A percentile compares a stretch with the other conserved stretches of the same genome.
These are phyloP conservation scores for Apostasia ramifera DNA, from an alignment of 106 monocot species.

Conservation along the genomic window DNA sequence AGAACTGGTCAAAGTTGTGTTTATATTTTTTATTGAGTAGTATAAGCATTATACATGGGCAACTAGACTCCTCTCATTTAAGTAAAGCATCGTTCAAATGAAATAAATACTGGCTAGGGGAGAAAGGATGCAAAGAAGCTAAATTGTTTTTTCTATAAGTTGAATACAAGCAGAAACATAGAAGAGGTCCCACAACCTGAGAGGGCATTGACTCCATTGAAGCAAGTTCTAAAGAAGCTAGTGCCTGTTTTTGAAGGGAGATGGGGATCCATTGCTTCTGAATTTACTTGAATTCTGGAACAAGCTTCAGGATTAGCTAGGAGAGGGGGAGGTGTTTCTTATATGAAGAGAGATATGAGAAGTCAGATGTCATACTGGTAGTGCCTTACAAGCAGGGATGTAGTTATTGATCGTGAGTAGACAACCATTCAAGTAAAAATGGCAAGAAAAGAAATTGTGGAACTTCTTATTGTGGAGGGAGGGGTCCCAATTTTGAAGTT, in stretches of 20 bases:
- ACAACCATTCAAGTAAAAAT: not conserved
- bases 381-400: slow-evolving; percentile 1
- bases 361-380: not conserved
- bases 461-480: too few species aligned
- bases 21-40: too few species aligned
- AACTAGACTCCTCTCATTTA: too few species aligned
- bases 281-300: not conserved
- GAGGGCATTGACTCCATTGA: slow-evolving; percentile 82
- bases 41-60: too few species aligned
- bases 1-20: too few species aligned
- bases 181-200: slow-evolving; percentile 37
- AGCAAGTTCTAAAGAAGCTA: slow-evolving; percentile 57
- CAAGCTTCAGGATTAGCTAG: not conserved
- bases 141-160: too few species aligned
- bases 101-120: too few species aligned
- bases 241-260: slow-evolving; percentile 37
- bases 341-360: not conserved
- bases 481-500: too few species aligned
- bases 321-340: not conserved
- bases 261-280: slow-evolving; percentile 17
- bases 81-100: too few species aligned
- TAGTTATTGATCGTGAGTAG: slow-evolving; percentile 3
- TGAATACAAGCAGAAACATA: not conserved
- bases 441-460: not conserved
- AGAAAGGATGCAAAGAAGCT: too few species aligned